phyloP scores from a whole-genome alignment of 305 asterid species.

The Solanum hybrid region DNA sequence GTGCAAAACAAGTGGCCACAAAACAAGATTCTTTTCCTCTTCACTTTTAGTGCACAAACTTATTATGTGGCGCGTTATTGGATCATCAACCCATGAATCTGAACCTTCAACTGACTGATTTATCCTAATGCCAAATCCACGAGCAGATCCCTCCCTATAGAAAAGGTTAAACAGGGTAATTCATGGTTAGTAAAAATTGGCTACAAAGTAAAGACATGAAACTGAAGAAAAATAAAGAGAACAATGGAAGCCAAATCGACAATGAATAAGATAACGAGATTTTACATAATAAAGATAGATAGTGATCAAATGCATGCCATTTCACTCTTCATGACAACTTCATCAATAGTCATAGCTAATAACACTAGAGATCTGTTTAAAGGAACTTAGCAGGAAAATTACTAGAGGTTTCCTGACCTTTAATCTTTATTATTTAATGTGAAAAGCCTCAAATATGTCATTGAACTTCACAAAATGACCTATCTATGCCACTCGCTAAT shows the following conservation, averaged over 20 bases:
- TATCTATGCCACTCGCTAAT: background rate
- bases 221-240: background rate
- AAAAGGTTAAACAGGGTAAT: slow-evolving; percentile 2
- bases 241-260: background rate
- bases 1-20: slow-evolving; percentile 85
- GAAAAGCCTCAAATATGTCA: background rate
- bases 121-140: slow-evolving; percentile 76
- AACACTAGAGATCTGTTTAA: background rate
- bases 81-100: slow-evolving; percentile 98
- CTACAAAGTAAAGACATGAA: background rate
- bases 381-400: background rate
- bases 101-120: slow-evolving; percentile 78
- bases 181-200: background rate
- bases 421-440: background rate
- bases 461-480: background rate
- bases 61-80: slow-evolving; percentile 76
- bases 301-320: background rate
- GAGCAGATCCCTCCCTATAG: slow-evolving; percentile 82
- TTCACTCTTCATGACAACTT: background rate
- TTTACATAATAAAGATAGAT: background rate
- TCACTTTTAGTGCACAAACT: slow-evolving; percentile 49
- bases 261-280: background rate
- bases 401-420: background rate
- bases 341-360: background rate
- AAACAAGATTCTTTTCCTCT: slow-evolving; percentile 39